These are phyloP conservation scores for Sporothrix protearum DNA, from an alignment of 2,329 filamentous ascomycete species.

Conservation along the genomic window DNA sequence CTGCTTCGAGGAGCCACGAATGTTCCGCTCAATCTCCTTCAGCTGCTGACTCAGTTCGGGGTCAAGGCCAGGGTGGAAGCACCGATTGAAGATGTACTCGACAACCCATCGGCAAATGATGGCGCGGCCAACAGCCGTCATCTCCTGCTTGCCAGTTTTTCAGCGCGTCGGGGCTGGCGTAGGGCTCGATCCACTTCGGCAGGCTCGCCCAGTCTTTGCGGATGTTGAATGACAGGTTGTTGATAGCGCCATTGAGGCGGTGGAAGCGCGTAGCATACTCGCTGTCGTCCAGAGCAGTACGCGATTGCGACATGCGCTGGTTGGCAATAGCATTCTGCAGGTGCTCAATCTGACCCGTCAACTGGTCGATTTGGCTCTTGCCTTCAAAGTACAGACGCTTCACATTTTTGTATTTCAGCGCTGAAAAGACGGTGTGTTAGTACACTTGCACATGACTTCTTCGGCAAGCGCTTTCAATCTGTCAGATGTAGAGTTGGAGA, in stretches of 20 bases:
- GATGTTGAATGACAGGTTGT: slow-evolving; percentile 92
- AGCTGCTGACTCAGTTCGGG: slow-evolving; percentile 69
- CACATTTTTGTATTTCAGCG: slow-evolving; percentile 91
- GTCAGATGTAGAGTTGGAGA: background rate
- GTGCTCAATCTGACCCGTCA: slow-evolving; percentile 83
- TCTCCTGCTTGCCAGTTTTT: slow-evolving; percentile 88
- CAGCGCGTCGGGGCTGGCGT: slow-evolving; percentile 80
- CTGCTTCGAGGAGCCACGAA: slow-evolving; percentile 71
- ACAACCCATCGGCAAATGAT: slow-evolving; percentile 86
- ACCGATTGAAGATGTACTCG: slow-evolving; percentile 84
- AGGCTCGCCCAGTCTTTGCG: slow-evolving; percentile 87
- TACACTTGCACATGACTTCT: background rate
- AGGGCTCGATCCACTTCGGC: slow-evolving; percentile 73
- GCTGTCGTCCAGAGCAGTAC: slow-evolving; percentile 90
- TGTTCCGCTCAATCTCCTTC: slow-evolving; percentile 83
- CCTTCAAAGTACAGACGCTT: slow-evolving; percentile 97
- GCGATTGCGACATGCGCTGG: slow-evolving; percentile 89
- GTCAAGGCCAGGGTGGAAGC: slow-evolving; percentile 88
- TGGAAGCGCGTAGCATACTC: slow-evolving; percentile 89
- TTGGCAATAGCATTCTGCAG: slow-evolving; percentile 97
- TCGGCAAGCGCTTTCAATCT: too few relatives aligned
- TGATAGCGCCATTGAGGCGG: slow-evolving; percentile 87
- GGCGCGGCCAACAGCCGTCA: slow-evolving; percentile 90
- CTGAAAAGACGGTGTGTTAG: slow-evolving; percentile 27
- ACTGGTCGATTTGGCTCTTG: slow-evolving; percentile 84